Evolutionary conservation across 2,329 filamentous ascomycete genomes (phyloP).

Genomic region (Colletotrichum sp.): DNA sequence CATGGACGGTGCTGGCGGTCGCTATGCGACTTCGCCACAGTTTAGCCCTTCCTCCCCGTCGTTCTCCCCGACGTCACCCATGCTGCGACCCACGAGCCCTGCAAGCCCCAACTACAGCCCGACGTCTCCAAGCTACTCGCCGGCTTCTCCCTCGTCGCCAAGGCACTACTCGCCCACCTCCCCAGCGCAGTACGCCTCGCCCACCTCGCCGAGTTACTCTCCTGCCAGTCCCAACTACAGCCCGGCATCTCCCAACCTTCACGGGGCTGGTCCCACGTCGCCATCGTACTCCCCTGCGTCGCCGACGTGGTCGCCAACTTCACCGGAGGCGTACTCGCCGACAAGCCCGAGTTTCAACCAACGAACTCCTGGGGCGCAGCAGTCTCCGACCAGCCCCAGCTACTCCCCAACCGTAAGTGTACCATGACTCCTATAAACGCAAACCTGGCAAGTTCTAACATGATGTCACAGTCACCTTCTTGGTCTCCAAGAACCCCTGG

Average conservation of each 20-base stretch:
- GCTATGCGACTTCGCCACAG: conserved; percentile 63
- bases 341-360: conserved; percentile 66
- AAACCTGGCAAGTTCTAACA: conserved; percentile 27
- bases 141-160: conserved; percentile 62
- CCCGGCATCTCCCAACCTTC: conserved; percentile 67
- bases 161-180: conserved; percentile 73
- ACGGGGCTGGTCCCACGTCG: conserved; percentile 50
- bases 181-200: conserved; percentile 74
- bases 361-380: conserved; percentile 56
- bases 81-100: conserved; percentile 59
- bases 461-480: conserved; percentile 44
- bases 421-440: background rate
- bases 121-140: conserved; percentile 69
- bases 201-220: conserved; percentile 76
- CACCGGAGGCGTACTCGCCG: conserved; percentile 66
- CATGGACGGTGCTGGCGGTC: conserved; percentile 56
- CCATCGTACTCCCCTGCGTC: conserved; percentile 73
- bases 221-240: conserved; percentile 75
- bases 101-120: conserved; percentile 68
- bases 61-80: conserved; percentile 67
- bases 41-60: conserved; percentile 69
- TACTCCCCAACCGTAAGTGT: conserved; percentile 69
- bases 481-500: conserved; percentile 52
- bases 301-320: conserved; percentile 80
- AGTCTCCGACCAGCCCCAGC: conserved; percentile 71